phyloP scores from a whole-genome alignment of 306 rosid species.

The Malus asiatica region DNA sequence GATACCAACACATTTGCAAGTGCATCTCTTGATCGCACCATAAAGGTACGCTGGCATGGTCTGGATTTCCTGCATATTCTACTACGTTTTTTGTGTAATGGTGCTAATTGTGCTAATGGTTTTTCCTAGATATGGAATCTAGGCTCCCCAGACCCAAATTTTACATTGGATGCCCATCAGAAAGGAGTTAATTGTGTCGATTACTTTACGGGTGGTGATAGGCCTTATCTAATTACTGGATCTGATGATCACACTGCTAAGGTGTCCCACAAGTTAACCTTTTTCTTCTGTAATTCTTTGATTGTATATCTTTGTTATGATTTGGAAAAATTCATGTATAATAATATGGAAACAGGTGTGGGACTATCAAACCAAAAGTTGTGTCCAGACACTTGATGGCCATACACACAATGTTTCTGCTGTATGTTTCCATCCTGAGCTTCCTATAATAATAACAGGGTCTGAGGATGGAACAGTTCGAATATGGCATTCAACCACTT shows the following conservation, averaged over 20 bases:
- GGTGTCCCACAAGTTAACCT: constrained; percentile 38
- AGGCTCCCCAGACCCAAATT: constrained; percentile 99
- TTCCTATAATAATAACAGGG: constrained; percentile 94
- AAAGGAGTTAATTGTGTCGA: constrained; percentile 98
- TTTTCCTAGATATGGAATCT: constrained; percentile 87
- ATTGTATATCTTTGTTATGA: constrained; percentile 3
- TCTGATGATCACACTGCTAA: constrained; percentile 99
- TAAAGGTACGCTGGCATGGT: constrained; percentile 56
- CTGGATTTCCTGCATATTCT: constrained; percentile 5
- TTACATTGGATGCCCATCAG: constrained; percentile 97
- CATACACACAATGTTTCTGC: constrained; percentile 99
- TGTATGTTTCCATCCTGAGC: constrained; percentile 97
- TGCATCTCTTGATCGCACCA: constrained; percentile 99
- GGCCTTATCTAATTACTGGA: constrained; percentile 92
- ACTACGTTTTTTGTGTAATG: constrained; percentile 1
- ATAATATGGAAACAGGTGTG: constrained; percentile 63
- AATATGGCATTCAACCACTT: constrained; percentile 97
- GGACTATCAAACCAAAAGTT: constrained; percentile 99
- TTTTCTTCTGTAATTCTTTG: constrained; percentile 2
- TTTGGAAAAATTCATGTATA: constrained; percentile 15
- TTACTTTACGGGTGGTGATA: constrained; percentile 99
- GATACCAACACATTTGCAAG: constrained; percentile 99
- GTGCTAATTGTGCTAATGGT: constrained; percentile 12
- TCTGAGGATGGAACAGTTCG: constrained; percentile 99
- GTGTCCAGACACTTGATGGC: constrained; percentile 99